Evolutionary conservation across 2,329 filamentous ascomycete species (phyloP), one percentile per base, ranked within the genome.

Genomic region (Scytalidium sp.): DNA sequence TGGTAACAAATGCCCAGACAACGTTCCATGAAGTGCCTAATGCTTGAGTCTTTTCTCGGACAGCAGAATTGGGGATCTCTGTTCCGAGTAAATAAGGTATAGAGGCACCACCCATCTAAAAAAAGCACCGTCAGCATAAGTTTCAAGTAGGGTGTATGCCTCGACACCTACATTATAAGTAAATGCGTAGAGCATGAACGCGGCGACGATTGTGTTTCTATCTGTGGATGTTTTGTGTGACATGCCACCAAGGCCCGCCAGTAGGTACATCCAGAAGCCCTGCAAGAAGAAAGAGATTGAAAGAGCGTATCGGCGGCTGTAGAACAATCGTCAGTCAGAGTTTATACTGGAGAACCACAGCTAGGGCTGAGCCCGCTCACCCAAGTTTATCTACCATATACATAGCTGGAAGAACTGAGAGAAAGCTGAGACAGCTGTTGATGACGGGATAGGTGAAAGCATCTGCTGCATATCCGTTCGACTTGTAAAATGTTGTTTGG

Each of bases 221-320:
- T 53, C 46, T 19, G 43, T n/a, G 17, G 13, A 7, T 29, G 25
- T 29, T 29, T 29, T 29, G 13, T 60, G 89, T 93, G 71, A 75
- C 80, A 5, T 94, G 93, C 57, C 75, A 93, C 0, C 88, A 88
- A 0, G 56, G 69, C 0, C 70, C 85, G 17, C 88, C 88, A 1
- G 79, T 82, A 8, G 92, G 93, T 47, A 88, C 88, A 1, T 90
- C 85, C 0, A 83, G 91, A 60, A 85, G 84, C 1, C 73, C 93
- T 0, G 89, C 25, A 29, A 29, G 13, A 7, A 29, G 25, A 8
- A 29, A 13, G 25, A 8, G 13, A 29, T 29, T 13, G 13, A 8
- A 13, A 29, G 25, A 29, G 8, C 13, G 13, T 29, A 29, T 29
- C 25, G 25, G 13, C 25, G 25, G 13, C 25, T 29, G 25, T 13